Percentiles rank a stretch among this genome's conserved stretches.
These are phyloP conservation scores for Fusarium sp. DNA, from an alignment of 2,329 filamentous ascomycete species.

Conservation along the genomic window DNA sequence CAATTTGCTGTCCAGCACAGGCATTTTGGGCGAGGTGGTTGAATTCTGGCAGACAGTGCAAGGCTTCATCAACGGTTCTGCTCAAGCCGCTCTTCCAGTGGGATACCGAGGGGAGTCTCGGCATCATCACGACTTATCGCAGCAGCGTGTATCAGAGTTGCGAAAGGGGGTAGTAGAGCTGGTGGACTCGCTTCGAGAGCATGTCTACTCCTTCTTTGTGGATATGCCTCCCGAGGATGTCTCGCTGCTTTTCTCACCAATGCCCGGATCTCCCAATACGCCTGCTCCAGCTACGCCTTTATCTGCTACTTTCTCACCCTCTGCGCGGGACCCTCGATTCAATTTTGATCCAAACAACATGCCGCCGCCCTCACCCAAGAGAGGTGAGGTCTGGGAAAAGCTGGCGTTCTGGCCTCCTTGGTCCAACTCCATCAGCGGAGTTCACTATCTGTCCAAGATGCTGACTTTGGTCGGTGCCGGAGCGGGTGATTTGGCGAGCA, in stretches of 20 bases:
- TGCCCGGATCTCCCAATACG: constrained; percentile 74
- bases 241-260: constrained; percentile 84
- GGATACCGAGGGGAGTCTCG: constrained; percentile 86
- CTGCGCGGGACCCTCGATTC: constrained; percentile 77
- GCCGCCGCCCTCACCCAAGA: constrained; percentile 79
- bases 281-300: constrained; percentile 51
- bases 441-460: constrained; percentile 87
- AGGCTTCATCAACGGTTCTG: constrained; percentile 87
- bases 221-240: constrained; percentile 92
- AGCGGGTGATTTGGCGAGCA: constrained; percentile 83
- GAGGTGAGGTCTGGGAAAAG: constrained; percentile 90
- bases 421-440: constrained; percentile 91
- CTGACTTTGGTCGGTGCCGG: constrained; percentile 86
- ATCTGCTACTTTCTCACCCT: constrained; percentile 60
- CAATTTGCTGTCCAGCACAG: constrained; percentile 79
- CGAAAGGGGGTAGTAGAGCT: constrained; percentile 83
- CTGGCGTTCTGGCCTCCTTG: constrained; percentile 96
- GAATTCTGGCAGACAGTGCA: constrained; percentile 95
- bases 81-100: constrained; percentile 80
- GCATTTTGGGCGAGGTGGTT: constrained; percentile 86
- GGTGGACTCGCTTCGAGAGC: constrained; percentile 83
- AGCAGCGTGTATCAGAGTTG: constrained; percentile 75
- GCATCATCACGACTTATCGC: constrained; percentile 81
- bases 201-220: constrained; percentile 82
- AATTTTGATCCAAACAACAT: constrained; percentile 81